Base-by-base conservation (phyloP, 768 basidiomycete genomes). In the Albatrellus ellisii region DNA sequence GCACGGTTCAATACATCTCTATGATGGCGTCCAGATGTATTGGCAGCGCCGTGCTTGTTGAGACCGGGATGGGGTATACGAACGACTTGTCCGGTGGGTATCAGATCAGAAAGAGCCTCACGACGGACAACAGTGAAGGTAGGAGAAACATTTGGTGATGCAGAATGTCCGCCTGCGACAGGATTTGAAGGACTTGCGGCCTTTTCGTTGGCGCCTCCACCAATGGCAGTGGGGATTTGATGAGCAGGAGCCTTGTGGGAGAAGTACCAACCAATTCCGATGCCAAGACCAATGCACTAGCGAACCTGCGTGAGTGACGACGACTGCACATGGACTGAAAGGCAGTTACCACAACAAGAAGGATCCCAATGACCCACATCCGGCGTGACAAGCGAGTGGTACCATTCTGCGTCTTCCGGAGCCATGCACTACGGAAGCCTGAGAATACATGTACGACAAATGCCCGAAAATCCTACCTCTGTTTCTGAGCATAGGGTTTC, bases 361-460 rank as follows among this genome's bases (percentile, higher is more conserved):
- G 2, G 12, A 85, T 46, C n/a, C 74, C 81, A 28, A 75, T 51
- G 38, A 84, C 44, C 77, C 79, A 85, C 2, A 87, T 73, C 76
- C 74, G 82, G 26, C 75, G 68, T 4, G 72, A 72, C 45, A 79
- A 53, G 21, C 70, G 65, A n/a, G 58, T 66, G 0, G 61, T 55
- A 18, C 77, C 72, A 43, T 48, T 62, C 48, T 72, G 70, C 0
- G 76, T 82, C 57, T 85, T 75, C 37, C 56, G 59, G 27, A 88
- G 64, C 85, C 86, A 88, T 6, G 68, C 60, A 47, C 79, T 82
- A 44, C 40, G 15, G 26, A 44, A 24, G 25, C 9, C 21, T 24
- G 27, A 26, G 10, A 28, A 32, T 35, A 25, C 11, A 35, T 26
- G 31, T 39, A 28, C 21, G 24, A 14, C n/a, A 29, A 26, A 3